Evolutionary conservation across 441 rosid species (phyloP), one percentile per base, ranked within the genome.

Genomic region (Codiaeum variegatum): DNA sequence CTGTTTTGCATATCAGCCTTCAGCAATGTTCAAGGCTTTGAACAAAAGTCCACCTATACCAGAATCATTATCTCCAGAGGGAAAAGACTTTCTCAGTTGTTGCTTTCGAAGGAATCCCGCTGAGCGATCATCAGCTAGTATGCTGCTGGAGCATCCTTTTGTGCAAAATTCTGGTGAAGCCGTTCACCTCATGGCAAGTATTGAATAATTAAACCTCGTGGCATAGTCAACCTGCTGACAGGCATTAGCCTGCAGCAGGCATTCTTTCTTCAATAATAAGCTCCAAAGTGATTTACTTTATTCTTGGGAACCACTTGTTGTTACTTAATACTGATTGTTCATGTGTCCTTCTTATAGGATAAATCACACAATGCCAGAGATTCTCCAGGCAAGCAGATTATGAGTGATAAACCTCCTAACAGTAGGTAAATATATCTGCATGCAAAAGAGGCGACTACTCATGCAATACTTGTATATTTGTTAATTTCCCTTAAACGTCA

Each of bases 1-100:
- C 1, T 71, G 67, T 76, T 78, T n/a, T 29, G 36, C 73, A 38
- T 60, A 58, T 75, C 88, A 89, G 94, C 88, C 88, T 74, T 80
- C 67, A 73, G 95, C 90, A 4, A 84, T 88, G 92, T 90, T 86
- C 88, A 85, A 86, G 82, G 85, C 83, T 60, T 64, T 90, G 79
- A 47, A 81, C 77, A 66, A 58, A 67, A 63, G 70, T 73, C 95
- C 92, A 8, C 74, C 83, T 21, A 80, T 90, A 58, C 95, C 92
- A 13, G 84, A 87, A 67, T 73, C 77, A 11, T 75, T 90, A 72
- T 88, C 92, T 52, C 66, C 82, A 0, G 87, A 83, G 61, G 92
- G 85, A 55, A 90, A 82, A 82, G 85, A 90, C 77, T 90, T 90
- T 76, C 88, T 88, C 52, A 55, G 32, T 11, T 21, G 76, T 38